Evolutionary conservation across 1,284 basidiomycete genomes (phyloP).

Genomic region (Trichosporon sp.): DNA sequence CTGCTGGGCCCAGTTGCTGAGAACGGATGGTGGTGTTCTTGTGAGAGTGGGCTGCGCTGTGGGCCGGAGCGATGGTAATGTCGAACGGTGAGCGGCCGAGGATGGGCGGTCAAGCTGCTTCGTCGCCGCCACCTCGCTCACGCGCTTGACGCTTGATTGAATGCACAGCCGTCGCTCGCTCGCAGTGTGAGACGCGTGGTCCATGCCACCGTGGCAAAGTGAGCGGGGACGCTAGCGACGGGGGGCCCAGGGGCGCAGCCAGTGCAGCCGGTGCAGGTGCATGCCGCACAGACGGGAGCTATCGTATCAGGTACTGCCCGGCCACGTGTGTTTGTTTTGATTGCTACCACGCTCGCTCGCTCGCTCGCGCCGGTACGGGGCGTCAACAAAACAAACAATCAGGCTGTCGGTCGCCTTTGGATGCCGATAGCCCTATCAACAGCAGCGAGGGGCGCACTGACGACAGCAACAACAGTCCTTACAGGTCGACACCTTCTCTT

Average conservation of each 20-base stretch:
- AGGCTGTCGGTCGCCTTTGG: background rate
- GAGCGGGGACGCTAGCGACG: no score
- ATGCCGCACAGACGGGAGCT: background rate
- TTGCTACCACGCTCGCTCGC: no score
- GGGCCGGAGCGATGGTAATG: background rate
- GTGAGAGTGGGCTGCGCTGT: background rate
- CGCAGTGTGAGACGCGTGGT: background rate
- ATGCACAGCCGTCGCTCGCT: no score
- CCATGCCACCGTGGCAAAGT: background rate
- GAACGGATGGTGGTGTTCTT: background rate
- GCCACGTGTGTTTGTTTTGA: conserved; percentile 8
- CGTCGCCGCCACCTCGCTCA: background rate
- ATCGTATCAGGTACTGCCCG: background rate
- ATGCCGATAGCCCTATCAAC: background rate
- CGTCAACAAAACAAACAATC: background rate
- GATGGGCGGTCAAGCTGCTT: background rate
- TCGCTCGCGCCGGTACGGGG: background rate
- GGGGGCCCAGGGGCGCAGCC: background rate
- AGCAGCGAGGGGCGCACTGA: background rate
- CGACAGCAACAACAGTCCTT: conserved; percentile 6
- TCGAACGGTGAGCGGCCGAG: background rate
- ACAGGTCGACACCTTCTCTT: background rate
- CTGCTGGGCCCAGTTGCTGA: background rate
- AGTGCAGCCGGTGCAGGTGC: background rate
- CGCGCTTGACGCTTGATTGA: background rate